These are phyloP conservation scores for Alnus rubra DNA, from an alignment of 306 rosid species.

Conservation along the genomic window DNA sequence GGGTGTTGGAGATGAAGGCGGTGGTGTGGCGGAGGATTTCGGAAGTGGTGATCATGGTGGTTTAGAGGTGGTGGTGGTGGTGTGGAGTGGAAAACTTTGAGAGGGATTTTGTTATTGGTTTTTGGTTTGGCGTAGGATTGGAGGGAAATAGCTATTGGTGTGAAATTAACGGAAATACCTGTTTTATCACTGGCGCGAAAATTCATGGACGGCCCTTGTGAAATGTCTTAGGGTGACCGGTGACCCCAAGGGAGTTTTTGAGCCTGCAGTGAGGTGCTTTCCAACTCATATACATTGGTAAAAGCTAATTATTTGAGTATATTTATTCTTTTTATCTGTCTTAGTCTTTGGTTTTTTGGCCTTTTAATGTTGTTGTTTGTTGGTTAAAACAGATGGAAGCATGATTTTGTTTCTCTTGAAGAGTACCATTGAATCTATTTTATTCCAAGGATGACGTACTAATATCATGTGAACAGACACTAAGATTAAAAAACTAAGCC, in stretches of 20 bases:
- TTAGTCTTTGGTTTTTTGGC: no score
- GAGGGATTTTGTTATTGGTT: not conserved
- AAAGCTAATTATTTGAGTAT: no score
- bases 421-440: no score
- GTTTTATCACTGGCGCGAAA: conserved; percentile 13
- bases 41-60: conserved; percentile 41
- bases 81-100: not conserved
- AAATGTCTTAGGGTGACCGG: conserved; percentile 22
- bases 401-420: no score
- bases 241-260: conserved; percentile 7
- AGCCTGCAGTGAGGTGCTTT: no score
- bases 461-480: no score
- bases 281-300: no score
- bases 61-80: conserved; percentile 12
- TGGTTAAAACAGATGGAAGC: no score
- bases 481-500: no score
- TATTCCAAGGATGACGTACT: no score
- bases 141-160: not conserved
- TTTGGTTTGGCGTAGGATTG: not conserved
- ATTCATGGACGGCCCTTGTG: conserved; percentile 41
- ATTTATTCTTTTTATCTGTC: no score
- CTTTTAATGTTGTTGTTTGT: no score
- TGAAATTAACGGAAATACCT: conserved; percentile 31
- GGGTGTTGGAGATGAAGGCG: conserved; percentile 44
- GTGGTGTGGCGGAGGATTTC: conserved; percentile 55